Evolutionary conservation across 2,329 filamentous ascomycete genomes (phyloP).

Genomic region (Neonectria neomacrospora): DNA sequence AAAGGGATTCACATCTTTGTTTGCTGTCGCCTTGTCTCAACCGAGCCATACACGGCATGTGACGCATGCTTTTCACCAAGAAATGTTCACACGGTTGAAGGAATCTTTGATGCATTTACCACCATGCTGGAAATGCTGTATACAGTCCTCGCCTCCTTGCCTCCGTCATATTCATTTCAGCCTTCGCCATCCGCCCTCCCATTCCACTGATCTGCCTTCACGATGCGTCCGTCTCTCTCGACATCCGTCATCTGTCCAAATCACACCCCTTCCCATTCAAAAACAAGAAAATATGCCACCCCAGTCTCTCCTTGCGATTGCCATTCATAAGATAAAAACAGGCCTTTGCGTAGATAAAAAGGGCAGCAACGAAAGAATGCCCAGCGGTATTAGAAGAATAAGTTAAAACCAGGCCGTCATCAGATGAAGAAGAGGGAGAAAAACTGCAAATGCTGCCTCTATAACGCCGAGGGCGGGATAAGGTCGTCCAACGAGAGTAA

Average conservation of each 20-base stretch:
- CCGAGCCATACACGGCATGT: background rate
- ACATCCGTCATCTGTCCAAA: constrained; percentile 17
- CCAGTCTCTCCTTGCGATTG: constrained; percentile 12
- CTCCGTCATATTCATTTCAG: constrained; percentile 14
- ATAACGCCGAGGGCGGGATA: constrained; percentile 20
- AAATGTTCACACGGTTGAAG: constrained; percentile 14
- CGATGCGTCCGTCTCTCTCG: constrained; percentile 18
- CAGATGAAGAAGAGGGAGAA: background rate
- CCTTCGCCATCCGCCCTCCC: background rate
- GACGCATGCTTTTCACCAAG: background rate
- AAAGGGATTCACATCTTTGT: constrained; percentile 1
- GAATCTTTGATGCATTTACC: constrained; percentile 34
- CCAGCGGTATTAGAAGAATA: constrained; percentile 8
- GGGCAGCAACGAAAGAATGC: constrained; percentile 5
- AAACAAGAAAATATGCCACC: constrained; percentile 24
- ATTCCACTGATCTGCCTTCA: background rate
- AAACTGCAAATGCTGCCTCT: constrained; percentile 24
- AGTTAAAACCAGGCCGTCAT: constrained; percentile 10
- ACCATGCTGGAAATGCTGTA: constrained; percentile 35
- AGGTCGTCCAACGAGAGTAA: constrained; percentile 22
- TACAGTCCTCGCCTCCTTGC: constrained; percentile 27
- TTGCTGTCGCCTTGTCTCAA: background rate
- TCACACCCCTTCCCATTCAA: constrained; percentile 12
- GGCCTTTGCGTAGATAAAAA: constrained; percentile 5
- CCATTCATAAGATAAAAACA: constrained; percentile 7